A percentile compares a stretch with the other conserved stretches of the same genome.
Conservation (phyloP, 768 basidiomycete species). For the Chalciporus pseudorubinellus region DNA sequence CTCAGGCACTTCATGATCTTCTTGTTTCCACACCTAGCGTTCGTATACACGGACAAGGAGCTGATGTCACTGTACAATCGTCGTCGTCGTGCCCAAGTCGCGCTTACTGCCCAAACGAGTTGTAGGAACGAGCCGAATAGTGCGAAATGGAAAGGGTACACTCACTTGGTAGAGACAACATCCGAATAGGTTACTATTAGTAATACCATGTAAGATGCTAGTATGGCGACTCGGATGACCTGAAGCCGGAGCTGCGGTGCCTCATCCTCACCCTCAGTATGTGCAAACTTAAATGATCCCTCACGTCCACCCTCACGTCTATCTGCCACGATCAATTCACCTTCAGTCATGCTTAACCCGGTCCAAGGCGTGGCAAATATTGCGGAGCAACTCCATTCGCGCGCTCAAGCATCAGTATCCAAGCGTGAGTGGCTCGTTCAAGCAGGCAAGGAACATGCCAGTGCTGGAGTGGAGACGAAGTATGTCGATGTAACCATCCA, state of each 20-base stretch:
- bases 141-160: no score
- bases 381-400: constrained; percentile 7
- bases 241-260: neutral
- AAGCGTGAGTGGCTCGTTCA: constrained; percentile 33
- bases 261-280: neutral
- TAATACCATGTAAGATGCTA: no score
- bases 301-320: neutral
- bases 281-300: neutral
- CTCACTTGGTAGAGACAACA: no score
- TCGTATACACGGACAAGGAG: no score
- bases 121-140: no score
- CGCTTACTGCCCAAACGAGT: no score
- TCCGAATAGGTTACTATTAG: no score
- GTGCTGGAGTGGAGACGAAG: constrained; percentile 38
- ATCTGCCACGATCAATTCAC: neutral
- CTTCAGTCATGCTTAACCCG: constrained; percentile 10
- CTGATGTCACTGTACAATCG: no score
- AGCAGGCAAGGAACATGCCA: constrained; percentile 30
- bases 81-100: neutral
- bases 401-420: neutral
- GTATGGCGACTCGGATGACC: no score
- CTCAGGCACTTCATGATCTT: no score
- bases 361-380: constrained; percentile 15
- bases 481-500: constrained; percentile 60
- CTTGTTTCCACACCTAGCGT: no score